These are phyloP conservation scores for Fallopia convolvulus DNA, from an alignment of 148 eudicot genomes.

Conservation along the genomic window DNA sequence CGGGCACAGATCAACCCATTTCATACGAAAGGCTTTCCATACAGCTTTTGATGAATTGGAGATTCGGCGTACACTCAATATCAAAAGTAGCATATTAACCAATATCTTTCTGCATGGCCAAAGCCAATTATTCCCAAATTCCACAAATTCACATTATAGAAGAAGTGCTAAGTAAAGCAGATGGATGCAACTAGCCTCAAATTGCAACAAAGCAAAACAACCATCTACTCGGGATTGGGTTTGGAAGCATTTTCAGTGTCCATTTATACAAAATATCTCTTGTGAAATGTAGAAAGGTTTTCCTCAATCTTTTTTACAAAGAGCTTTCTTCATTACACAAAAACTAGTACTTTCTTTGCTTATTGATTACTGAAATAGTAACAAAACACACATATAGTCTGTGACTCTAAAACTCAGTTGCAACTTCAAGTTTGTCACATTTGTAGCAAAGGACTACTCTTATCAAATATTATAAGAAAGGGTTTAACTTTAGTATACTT, in stretches of 20 bases:
- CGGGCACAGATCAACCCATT: background rate
- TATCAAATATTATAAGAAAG: background rate
- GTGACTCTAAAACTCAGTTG: background rate
- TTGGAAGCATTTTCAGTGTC: background rate
- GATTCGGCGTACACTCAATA: constrained; percentile 1
- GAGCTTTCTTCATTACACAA: background rate
- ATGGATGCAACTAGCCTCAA: constrained; percentile 4
- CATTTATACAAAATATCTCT: background rate
- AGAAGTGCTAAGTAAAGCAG: constrained; percentile 9
- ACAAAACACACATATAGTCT: background rate
- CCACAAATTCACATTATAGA: background rate
- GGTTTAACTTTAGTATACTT: background rate
- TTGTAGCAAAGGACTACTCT: background rate
- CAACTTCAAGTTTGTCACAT: background rate
- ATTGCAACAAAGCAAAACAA: background rate
- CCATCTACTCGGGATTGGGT: background rate
- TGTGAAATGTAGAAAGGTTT: background rate
- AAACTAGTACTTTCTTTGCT: background rate
- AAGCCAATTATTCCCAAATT: constrained; percentile 9
- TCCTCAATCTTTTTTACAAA: background rate
- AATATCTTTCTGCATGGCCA: background rate
- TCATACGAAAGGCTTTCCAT: background rate
- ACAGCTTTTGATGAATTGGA: background rate
- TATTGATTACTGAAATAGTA: background rate
- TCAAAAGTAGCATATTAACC: background rate